phyloP scores from a whole-genome alignment of 768 basidiomycete species.

The Tylopilus balloui region DNA sequence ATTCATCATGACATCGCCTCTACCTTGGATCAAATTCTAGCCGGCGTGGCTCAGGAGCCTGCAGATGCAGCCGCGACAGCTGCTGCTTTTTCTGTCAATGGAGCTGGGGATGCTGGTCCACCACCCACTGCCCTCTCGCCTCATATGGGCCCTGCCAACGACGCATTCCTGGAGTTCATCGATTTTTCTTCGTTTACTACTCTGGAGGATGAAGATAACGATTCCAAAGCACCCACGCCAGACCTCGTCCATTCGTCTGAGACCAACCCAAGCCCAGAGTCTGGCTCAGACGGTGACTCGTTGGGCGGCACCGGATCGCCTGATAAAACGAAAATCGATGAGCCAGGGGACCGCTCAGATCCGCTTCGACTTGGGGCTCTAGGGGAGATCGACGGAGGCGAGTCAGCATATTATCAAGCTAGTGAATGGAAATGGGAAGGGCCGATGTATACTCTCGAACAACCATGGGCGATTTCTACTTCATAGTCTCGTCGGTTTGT shows the following conservation, averaged over 20 bases:
- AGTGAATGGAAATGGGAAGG: slow-evolving; percentile 71
- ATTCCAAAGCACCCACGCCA: slow-evolving; percentile 68
- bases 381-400: slow-evolving; percentile 73
- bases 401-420: slow-evolving; percentile 58
- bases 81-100: slow-evolving; percentile 24
- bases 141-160: slow-evolving; percentile 35
- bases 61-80: slow-evolving; percentile 30
- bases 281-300: slow-evolving; percentile 58
- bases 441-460: slow-evolving; percentile 58
- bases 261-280: slow-evolving; percentile 74
- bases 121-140: slow-evolving; percentile 33
- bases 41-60: slow-evolving; percentile 46
- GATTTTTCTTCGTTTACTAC: slow-evolving; percentile 63
- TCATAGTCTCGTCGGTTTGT: slow-evolving; percentile 29
- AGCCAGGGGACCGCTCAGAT: slow-evolving; percentile 41
- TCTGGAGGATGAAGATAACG: slow-evolving; percentile 52
- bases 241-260: slow-evolving; percentile 68
- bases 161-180: slow-evolving; percentile 49
- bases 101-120: slow-evolving; percentile 28
- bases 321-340: slow-evolving; percentile 53
- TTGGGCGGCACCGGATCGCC: slow-evolving; percentile 42
- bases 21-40: slow-evolving; percentile 60
- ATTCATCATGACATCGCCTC: slow-evolving; percentile 48
- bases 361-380: slow-evolving; percentile 54
- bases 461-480: slow-evolving; percentile 67